Evolutionary conservation across 2,329 filamentous ascomycete species (phyloP), one percentile per base, ranked within the genome.

Genomic region (Fusarium proliferatum): DNA sequence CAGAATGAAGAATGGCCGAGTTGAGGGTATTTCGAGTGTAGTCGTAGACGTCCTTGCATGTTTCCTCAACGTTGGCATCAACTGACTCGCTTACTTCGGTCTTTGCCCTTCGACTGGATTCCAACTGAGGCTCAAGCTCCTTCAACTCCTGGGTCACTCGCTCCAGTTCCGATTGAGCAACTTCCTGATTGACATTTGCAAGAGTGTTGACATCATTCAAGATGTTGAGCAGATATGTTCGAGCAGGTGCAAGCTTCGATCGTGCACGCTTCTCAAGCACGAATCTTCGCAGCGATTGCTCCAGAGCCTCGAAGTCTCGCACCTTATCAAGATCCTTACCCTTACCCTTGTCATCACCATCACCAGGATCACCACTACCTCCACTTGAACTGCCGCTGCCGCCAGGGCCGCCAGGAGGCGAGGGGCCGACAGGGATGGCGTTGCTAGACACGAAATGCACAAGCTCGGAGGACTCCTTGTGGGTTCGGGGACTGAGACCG

Each of bases 391-490:
- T 86, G 42, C 87, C 88, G 45, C 88, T 87, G 48, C 88, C 88
- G 13, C 86, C 86, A 39, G 87, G 88, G 42, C 86, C 86, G n/a
- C 88, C 86, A 6, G 87, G 85, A 21, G 89, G 86, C 1, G 88
- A 82, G 15, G 90, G 88, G 2, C 87, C 88, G 61, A 93, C 91
- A 1, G 96, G 96, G 67, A 99, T 93, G 7, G 95, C 95, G 80
- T 98, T 97, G 80, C 96, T 98, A 4, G 96, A 98, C 6, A 99
- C 96, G 76, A 99, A 99, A 80, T 99, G 96, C 7, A 99, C 96
- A 12, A 99, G 87, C 79, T 99, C 96, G 4, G 91, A 89, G 1
- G 95, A 92, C 79, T 99, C 96, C 80, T 98, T 98, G 86, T 92
- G 93, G 0, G 96, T 99, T 58, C 92, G 91, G 5, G 96, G 96